Evolutionary conservation across 2,329 filamentous ascomycete species (phyloP).

Genomic region (Fusarium sp.): DNA sequence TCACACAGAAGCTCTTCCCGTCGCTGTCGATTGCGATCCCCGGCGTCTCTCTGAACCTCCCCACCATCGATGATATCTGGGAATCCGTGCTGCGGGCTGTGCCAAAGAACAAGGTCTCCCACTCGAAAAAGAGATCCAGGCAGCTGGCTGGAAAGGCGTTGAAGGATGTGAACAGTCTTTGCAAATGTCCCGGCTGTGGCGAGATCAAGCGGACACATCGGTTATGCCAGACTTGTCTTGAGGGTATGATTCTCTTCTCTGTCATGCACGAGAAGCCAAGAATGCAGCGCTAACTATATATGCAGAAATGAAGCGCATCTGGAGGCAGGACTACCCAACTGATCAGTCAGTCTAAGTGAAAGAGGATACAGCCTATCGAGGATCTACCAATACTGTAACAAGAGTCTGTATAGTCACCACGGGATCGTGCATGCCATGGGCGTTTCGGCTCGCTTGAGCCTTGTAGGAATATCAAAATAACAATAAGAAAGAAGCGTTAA

Average conservation of each 20-base stretch:
- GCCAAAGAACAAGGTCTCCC: conserved; percentile 98
- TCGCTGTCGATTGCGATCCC: conserved; percentile 70
- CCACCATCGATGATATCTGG: conserved; percentile 83
- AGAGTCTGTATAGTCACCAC: conserved; percentile 47
- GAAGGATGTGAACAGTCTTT: conserved; percentile 88
- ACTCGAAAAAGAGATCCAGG: conserved; percentile 92
- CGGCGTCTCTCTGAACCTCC: conserved; percentile 66
- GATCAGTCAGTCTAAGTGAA: conserved; percentile 48
- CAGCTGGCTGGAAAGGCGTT: conserved; percentile 96
- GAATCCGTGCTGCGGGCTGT: conserved; percentile 92
- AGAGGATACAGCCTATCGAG: conserved; percentile 24
- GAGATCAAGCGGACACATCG: conserved; percentile 88
- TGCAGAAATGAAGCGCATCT: conserved; percentile 60
- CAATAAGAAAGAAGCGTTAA: conserved; percentile 10
- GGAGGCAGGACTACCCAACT: conserved; percentile 53
- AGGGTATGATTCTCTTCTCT: conserved; percentile 65
- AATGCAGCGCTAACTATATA: conserved; percentile 12
- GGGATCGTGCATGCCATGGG: conserved; percentile 49
- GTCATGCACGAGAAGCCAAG: not conserved
- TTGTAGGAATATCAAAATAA: conserved; percentile 46
- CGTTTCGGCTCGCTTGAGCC: conserved; percentile 48
- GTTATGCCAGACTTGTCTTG: conserved; percentile 87
- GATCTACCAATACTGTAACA: conserved; percentile 44
- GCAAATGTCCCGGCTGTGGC: conserved; percentile 91
- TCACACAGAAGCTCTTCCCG: conserved; percentile 62